A percentile compares a stretch with the other conserved stretches of the same genome.
Evolutionary conservation across 2,329 filamentous ascomycete genomes (phyloP).

Genomic region (Dactylellina leptospora): DNA sequence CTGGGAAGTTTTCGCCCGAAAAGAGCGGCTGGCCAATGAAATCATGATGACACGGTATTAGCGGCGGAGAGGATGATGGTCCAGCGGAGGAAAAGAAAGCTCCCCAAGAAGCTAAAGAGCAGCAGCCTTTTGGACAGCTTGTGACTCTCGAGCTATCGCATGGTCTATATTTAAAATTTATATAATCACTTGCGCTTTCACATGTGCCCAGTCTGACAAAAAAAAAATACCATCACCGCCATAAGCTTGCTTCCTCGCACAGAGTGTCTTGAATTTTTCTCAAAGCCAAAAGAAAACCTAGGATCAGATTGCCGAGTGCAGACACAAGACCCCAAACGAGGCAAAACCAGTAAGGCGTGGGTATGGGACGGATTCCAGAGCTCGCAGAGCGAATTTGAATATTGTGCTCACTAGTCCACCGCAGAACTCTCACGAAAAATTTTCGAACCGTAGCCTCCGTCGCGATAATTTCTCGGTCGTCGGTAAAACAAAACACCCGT

Average conservation of each 20-base stretch:
- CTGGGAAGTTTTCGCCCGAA: constrained; percentile 17
- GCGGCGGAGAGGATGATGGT: neutral
- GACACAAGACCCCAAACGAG: constrained; percentile 15
- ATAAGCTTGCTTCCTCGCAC: too few relatives aligned
- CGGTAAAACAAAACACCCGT: constrained; percentile 9
- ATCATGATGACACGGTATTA: constrained; percentile 18
- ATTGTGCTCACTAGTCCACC: constrained; percentile 1
- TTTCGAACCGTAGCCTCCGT: neutral
- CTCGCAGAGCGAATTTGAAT: constrained; percentile 3
- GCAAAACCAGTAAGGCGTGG: constrained; percentile 8
- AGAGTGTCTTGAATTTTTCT: too few relatives aligned
- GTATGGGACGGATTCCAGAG: constrained; percentile 5
- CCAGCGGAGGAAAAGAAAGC: constrained; percentile 4
- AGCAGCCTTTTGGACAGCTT: neutral
- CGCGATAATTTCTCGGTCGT: constrained; percentile 28
- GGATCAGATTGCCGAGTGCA: constrained; percentile 29
- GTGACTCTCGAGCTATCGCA: neutral
- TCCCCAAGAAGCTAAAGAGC: neutral
- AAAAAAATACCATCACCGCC: too few relatives aligned
- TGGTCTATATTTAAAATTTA: constrained; percentile 9
- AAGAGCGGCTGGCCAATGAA: constrained; percentile 10
- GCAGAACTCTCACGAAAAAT: constrained; percentile 27
- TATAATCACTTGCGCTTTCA: constrained; percentile 10
- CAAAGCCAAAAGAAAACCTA: neutral
- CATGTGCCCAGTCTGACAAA: neutral